Conservation (phyloP, 2,329 filamentous ascomycete genomes). For the Iodosphaeria phyllophila region DNA sequence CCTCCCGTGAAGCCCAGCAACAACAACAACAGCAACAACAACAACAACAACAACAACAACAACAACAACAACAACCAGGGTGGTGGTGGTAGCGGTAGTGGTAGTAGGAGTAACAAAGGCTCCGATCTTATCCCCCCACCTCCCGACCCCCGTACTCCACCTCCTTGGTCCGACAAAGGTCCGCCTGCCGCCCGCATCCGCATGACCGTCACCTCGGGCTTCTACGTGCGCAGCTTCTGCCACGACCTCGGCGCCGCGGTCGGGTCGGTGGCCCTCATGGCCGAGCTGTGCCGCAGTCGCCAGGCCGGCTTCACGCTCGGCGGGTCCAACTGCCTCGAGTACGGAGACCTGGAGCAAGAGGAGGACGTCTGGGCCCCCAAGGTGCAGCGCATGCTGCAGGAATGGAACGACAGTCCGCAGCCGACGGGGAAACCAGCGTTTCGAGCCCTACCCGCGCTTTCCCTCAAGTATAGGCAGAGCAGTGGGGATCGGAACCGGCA, state of each 20-base stretch:
- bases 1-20: constrained; percentile 22
- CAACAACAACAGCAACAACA: too few relatives aligned
- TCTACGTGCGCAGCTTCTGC: constrained; percentile 87
- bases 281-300: constrained; percentile 58
- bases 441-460: too few relatives aligned
- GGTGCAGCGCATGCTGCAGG: constrained; percentile 32
- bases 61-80: too few relatives aligned
- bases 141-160: constrained; percentile 25
- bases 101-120: constrained; percentile 24
- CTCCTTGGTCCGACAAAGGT: constrained; percentile 39
- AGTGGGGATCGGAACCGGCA: too few relatives aligned
- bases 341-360: constrained; percentile 53
- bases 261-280: constrained; percentile 71
- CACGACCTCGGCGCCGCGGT: constrained; percentile 79
- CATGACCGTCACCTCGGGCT: constrained; percentile 88
- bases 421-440: too few relatives aligned
- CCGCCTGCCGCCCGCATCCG: constrained; percentile 66
- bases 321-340: constrained; percentile 56
- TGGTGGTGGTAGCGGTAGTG: too few relatives aligned
- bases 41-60: too few relatives aligned
- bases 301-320: constrained; percentile 67
- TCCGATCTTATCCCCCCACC: constrained; percentile 33
- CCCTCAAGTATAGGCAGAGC: too few relatives aligned
- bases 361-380: constrained; percentile 71
- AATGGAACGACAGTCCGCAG: constrained; percentile 22